Evolutionary conservation across 1,139 yeast species (phyloP), one percentile per base, ranked within the genome.

Genomic region (Debaryomyces fabryi): DNA sequence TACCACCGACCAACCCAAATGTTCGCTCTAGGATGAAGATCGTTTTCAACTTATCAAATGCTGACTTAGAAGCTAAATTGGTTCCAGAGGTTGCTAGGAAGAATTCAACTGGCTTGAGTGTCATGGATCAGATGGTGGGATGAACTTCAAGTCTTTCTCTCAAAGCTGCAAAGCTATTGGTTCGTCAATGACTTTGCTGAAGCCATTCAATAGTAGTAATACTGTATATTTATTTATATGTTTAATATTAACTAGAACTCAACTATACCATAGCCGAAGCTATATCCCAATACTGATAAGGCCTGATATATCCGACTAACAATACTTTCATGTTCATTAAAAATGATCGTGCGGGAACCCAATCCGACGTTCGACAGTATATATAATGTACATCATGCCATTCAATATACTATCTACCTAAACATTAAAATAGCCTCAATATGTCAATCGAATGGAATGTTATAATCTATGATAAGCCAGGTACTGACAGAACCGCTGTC

Each of bases 391-490:
- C 13, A 5, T 2, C 10, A 15, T 32, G 21, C 3, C 20, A 15
- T 8, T 15, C n/a, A 32, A 16, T 7, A 32, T 32, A 9, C 13
- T 32, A 16, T 13, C 6, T 12, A 3, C 7, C 6, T 30, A 6
- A 4, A 16, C 21, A 27, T 27, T 16, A 15, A 16, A 32, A 32
- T 18, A 29, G 10, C 37, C 10, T 29, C 24, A 13, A 49, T 15
- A 58, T 64, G 58, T 54, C 69, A 48, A 59, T 58, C 46, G 90
- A 85, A 65, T 85, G 86, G 83, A 72, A 80, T 65, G 93, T 83
- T n/a, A 74, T 85, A 55, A 79, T 87, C 39, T 85, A 74, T 62
- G 96, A 88, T 65, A 81, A 81, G 59, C 88, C 88, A 42, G 83
- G 82, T 33, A 65, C 79, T 43, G 86, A 84, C 60, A 76, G 90